Conservation (phyloP, 2,329 filamentous ascomycete genomes). For the Colletotrichum sp. region DNA sequence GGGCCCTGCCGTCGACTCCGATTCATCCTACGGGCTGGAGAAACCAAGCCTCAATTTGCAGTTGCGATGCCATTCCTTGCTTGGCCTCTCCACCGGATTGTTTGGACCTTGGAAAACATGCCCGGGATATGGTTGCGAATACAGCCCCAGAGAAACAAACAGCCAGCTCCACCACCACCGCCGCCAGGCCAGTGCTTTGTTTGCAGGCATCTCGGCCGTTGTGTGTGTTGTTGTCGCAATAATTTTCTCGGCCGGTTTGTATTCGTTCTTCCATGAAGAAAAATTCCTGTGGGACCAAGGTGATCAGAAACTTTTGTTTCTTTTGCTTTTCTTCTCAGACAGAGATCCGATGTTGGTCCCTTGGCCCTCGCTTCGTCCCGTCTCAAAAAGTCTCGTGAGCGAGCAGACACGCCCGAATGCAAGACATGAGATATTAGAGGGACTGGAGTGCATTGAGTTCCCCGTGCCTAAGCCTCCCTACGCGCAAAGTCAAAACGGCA, state of each 20-base stretch:
- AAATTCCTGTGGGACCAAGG: neutral
- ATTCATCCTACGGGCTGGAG: neutral
- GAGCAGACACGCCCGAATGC: neutral
- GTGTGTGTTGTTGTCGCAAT: neutral
- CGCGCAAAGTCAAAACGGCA: neutral
- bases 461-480: neutral
- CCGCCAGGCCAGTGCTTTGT: neutral
- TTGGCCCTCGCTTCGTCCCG: conserved; percentile 11
- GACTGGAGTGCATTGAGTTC: neutral
- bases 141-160: conserved; percentile 5
- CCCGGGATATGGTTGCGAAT: conserved; percentile 5
- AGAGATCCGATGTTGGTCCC: neutral
- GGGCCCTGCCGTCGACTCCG: neutral
- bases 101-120: conserved; percentile 11
- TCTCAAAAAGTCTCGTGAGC: conserved; percentile 4
- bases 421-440: neutral
- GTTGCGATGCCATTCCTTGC: neutral
- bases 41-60: neutral
- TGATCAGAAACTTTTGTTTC: neutral
- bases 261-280: neutral
- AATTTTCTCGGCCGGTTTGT: neutral
- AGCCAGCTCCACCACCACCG: neutral
- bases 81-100: neutral
- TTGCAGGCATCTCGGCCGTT: neutral
- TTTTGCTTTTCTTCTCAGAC: neutral